phyloP scores from a whole-genome alignment of 1,284 basidiomycete species.

The Ustanciosporium gigantosporum region DNA sequence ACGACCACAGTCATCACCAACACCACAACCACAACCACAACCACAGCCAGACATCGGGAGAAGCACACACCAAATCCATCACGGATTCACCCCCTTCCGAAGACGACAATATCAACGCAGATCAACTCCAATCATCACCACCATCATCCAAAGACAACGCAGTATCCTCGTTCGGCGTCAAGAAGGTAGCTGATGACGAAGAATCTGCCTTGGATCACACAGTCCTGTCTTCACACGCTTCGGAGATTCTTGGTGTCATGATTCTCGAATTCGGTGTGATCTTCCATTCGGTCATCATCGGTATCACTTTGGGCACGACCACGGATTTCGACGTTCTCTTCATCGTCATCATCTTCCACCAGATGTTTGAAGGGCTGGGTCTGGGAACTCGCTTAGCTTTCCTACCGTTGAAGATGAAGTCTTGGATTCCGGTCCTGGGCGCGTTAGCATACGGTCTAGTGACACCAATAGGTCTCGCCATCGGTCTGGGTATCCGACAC shows the following conservation, averaged over 20 bases:
- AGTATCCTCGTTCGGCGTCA: conserved; percentile 1
- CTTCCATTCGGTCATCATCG: conserved; percentile 82
- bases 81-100: too few species aligned
- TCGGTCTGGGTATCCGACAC: conserved; percentile 54
- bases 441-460: conserved; percentile 51
- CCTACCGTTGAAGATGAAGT: conserved; percentile 29
- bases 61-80: background rate
- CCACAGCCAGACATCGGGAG: background rate
- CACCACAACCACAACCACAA: too few species aligned
- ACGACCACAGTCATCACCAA: background rate
- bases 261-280: conserved; percentile 90
- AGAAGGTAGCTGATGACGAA: conserved; percentile 14
- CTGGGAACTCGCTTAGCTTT: conserved; percentile 55
- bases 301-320: conserved; percentile 87
- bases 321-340: conserved; percentile 79
- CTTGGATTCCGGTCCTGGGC: conserved; percentile 35
- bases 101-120: background rate
- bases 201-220: background rate
- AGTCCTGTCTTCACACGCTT: conserved; percentile 55
- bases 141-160: background rate
- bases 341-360: conserved; percentile 76
- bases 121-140: background rate
- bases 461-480: conserved; percentile 59
- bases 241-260: conserved; percentile 81
- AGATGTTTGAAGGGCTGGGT: conserved; percentile 61